Evolutionary conservation across 805 yeast species (phyloP), one percentile per base, ranked within the genome.

Genomic region (Soucietia sequanensis): DNA sequence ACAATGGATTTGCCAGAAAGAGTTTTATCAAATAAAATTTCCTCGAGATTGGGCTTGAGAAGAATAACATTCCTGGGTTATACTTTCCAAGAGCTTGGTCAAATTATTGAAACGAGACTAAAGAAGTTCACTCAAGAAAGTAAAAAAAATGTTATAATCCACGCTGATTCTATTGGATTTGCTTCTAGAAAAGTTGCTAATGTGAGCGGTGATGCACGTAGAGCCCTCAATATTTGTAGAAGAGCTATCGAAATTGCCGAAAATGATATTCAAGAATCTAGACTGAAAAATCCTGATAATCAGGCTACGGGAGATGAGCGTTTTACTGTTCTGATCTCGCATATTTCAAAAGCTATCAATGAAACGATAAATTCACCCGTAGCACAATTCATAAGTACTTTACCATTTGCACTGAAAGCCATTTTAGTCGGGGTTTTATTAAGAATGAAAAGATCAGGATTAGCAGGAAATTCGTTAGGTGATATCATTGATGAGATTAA

Each of bases 1-100:
- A 90, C 97, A 0, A 89, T 93, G 96, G 98, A 93, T 63, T 65
- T 93, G 31, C 98, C 99, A 0, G 99, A 93, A 55, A 69, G 96
- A 34, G 72, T 81, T 33, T 65, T 93, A 25, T 80, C 93, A 13
- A 91, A 88, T 59, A 93, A 93, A 59, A 84, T 89, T 3, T 83
- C 96, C 0, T 87, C 96, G 1, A 77, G 99, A 46, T 68, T 93
- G 38, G 99, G 99, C 2, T 69, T 90, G 23, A 78, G 85, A 7
- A 76, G 98, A 58, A 75, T 91, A 26, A 86, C 84, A 59, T 93
- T 93, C 52, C 78, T 88, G 1, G 96, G 98, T 3, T 93, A 93
- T 56, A 80, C 89, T 0, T 84, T 79, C 54, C 78, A 76, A 33
- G 93, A 93, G 54, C 67, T 93, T 41, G 79, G 81, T 27, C 72